Evolutionary conservation across 257 asterid species (phyloP).

Genomic region (Cinchona pubescens): DNA sequence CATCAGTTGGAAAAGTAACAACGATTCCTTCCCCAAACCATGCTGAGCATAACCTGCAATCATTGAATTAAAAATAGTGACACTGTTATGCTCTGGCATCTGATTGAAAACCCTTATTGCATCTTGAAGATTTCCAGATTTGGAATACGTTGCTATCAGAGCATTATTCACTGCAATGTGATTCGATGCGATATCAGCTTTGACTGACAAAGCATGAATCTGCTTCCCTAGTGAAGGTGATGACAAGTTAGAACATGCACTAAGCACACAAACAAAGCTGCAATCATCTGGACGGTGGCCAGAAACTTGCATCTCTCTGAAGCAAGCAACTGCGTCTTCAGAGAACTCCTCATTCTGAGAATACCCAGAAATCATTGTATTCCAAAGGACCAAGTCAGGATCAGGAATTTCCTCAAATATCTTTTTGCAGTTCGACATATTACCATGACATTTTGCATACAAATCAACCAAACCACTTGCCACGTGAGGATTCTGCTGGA

Average conservation of each 20-base stretch:
- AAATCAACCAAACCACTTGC: conserved; percentile 73
- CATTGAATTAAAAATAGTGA: conserved; percentile 64
- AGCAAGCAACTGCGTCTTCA: conserved; percentile 59
- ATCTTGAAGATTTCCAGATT: conserved; percentile 58
- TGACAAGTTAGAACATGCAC: conserved; percentile 55
- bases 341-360: conserved; percentile 49
- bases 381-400: conserved; percentile 71
- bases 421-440: conserved; percentile 38
- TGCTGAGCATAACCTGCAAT: conserved; percentile 80
- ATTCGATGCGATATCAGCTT: conserved; percentile 49
- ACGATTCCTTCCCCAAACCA: conserved; percentile 54
- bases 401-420: conserved; percentile 49
- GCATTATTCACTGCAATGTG: conserved; percentile 58
- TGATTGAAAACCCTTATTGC: conserved; percentile 54
- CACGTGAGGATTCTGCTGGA: conserved; percentile 51
- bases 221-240: conserved; percentile 73
- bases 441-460: conserved; percentile 54
- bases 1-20: conserved; percentile 53
- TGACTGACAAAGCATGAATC: conserved; percentile 55
- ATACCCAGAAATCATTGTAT: conserved; percentile 74
- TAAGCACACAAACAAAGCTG: conserved; percentile 61
- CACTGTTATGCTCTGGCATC: conserved; percentile 56
- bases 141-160: conserved; percentile 69
- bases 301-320: conserved; percentile 55
- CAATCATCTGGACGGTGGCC: conserved; percentile 69